phyloP scores from a whole-genome alignment of 257 asterid genomes.

The Solanum acaule region DNA sequence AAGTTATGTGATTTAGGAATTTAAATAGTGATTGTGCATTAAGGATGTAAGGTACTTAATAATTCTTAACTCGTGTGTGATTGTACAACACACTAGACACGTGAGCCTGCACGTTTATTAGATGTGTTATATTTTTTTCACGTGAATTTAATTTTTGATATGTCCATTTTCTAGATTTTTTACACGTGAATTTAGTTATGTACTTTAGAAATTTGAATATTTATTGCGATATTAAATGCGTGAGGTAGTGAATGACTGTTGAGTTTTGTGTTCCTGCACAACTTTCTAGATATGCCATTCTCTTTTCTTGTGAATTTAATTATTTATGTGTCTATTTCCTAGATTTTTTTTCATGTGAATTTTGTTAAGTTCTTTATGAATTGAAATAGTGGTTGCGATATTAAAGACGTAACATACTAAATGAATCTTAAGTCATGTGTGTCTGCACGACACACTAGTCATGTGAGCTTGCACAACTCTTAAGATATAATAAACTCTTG shows the following conservation, averaged over 20 bases:
- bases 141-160: too few relatives aligned
- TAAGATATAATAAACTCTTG: not conserved
- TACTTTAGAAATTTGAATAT: not conserved
- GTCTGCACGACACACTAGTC: not conserved
- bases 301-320: too few relatives aligned
- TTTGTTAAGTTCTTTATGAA: not conserved
- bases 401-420: not conserved
- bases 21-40: not conserved
- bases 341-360: not conserved
- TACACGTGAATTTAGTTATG: too few relatives aligned
- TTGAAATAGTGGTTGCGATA: not conserved
- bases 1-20: not conserved
- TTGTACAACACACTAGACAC: not conserved
- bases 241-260: not conserved
- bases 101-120: too few relatives aligned
- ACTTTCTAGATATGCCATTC: rapidly evolving
- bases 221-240: not conserved
- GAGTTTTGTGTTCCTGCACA: not conserved
- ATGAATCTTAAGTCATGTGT: too few relatives aligned
- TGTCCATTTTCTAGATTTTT: too few relatives aligned
- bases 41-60: not conserved
- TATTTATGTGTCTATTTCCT: too few relatives aligned
- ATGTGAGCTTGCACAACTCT: not conserved
- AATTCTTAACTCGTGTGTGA: too few relatives aligned
- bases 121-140: not conserved